Evolutionary conservation across 129 eudicot genomes (phyloP).

Genomic region (Gnaphalium uliginosum): DNA sequence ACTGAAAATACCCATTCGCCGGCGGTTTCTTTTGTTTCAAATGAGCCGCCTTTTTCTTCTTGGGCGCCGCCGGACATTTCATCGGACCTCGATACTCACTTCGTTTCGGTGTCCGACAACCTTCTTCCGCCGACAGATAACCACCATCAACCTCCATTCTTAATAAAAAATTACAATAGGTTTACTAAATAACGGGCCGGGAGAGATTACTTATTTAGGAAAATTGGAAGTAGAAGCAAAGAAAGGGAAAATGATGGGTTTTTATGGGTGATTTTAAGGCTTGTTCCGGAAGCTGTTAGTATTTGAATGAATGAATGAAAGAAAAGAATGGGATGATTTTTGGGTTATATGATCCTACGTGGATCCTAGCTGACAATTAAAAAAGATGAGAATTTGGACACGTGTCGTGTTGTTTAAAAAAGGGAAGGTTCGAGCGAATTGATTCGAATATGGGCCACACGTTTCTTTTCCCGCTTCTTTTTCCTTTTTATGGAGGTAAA

Average conservation of each 20-base stretch:
- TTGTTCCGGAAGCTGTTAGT: slow-evolving; percentile 47
- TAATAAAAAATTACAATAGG: neutral
- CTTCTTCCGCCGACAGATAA: slow-evolving; percentile 41
- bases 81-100: slow-evolving; percentile 32
- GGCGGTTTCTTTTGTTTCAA: slow-evolving; percentile 42
- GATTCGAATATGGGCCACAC: slow-evolving; percentile 46
- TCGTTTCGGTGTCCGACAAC: slow-evolving; percentile 59
- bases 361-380: slow-evolving; percentile 26
- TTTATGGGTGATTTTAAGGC: slow-evolving; percentile 28
- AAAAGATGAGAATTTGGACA: slow-evolving; percentile 22
- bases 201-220: too few relatives aligned
- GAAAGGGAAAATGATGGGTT: slow-evolving; percentile 13
- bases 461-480: slow-evolving; percentile 39
- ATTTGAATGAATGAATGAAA: slow-evolving; percentile 15
- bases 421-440: slow-evolving; percentile 31
- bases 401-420: slow-evolving; percentile 22
- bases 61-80: slow-evolving; percentile 67
- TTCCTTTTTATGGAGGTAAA: slow-evolving; percentile 25
- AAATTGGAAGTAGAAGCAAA: neutral
- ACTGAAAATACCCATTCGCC: slow-evolving; percentile 54
- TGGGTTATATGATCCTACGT: slow-evolving; percentile 34
- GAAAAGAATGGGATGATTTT: neutral
- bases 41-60: slow-evolving; percentile 48
- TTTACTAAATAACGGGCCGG: neutral
- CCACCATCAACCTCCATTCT: slow-evolving; percentile 39